Base-by-base conservation (phyloP, 129 eudicot species). In the Centaurea solstitialis region DNA sequence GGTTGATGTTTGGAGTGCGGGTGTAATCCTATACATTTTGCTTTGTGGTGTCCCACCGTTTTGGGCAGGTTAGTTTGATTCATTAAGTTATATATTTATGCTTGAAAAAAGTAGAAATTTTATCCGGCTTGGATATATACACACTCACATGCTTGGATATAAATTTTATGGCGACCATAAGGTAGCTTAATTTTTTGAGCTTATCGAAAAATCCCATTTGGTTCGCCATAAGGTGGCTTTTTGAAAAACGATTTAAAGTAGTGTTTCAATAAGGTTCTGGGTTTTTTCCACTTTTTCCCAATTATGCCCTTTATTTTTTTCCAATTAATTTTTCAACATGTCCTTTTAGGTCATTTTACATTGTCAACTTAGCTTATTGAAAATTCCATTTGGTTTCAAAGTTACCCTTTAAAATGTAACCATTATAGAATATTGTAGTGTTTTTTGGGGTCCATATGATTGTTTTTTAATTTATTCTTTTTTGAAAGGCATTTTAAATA, bases 1-100 rank as follows among this genome's bases (percentile, higher is more conserved):
- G 77, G 79, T 93, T 7, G 98, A 93, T 78, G 94, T 93, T 15
- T 93, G 98, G 98, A 93, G 98, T 81, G 98, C 98, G 68, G 98
- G 98, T 13, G 98, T 93, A 4, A 93, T 93, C 70, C 81, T 93
- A 22, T 93, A 93, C 87, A 93, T 93, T 75, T 88, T 93, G 85
- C 91, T 93, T 62, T 93, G 97, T 83, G 98, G 98, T 43, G 90
- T 93, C 76, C 98, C 98, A 12, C 98, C 98, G 20, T 93, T 93
- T 85, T 93, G 98, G 98, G 97, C 94, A 76, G 86, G 86, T 82
- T 5, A 9, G 73, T 76, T 18, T 76, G 0, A 35, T 70, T 38
- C 28, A 18, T 26, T 24, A 70, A 41, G 28, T 59, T 13, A 64
- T 20, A 12, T 5, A 59, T 33, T 33, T 66, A 4, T 45, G 40